Evolutionary conservation across 2,329 filamentous ascomycete species (phyloP).

Genomic region (Onygenales sp.): DNA sequence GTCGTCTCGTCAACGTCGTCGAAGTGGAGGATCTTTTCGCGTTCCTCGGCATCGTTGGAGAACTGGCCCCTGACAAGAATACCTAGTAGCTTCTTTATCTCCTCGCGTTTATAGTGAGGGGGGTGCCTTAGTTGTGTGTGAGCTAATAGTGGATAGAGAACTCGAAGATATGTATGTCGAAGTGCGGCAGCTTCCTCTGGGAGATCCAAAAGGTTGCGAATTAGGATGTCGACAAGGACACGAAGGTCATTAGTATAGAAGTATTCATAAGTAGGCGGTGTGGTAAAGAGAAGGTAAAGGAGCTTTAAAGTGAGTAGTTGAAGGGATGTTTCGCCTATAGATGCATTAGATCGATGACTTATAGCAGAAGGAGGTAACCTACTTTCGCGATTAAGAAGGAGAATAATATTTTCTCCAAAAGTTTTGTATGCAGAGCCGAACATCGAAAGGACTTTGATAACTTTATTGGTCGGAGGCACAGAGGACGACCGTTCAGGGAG

Average conservation of each 20-base stretch:
- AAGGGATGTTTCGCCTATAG: conserved; percentile 68
- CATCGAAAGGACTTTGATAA: conserved; percentile 80
- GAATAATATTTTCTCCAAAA: conserved; percentile 94
- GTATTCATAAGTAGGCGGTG: conserved; percentile 84
- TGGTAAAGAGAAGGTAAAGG: conserved; percentile 90
- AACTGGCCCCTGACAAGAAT: conserved; percentile 66
- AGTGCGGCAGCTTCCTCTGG: conserved; percentile 67
- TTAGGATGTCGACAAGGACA: conserved; percentile 88
- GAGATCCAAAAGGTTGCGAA: conserved; percentile 91
- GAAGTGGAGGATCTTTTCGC: conserved; percentile 39
- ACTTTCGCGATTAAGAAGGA: conserved; percentile 86
- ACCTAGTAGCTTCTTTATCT: conserved; percentile 66
- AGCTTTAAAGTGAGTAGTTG: conserved; percentile 96
- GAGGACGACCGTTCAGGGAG: conserved; percentile 26
- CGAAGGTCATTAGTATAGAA: conserved; percentile 97
- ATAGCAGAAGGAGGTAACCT: conserved; percentile 7
- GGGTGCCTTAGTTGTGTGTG: conserved; percentile 83
- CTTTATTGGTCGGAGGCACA: conserved; percentile 70
- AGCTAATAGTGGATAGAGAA: conserved; percentile 79
- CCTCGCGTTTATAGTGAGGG: conserved; percentile 83
- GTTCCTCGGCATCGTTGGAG: conserved; percentile 40
- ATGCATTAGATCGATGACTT: conserved; percentile 7
- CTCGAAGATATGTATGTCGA: conserved; percentile 87
- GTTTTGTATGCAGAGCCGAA: conserved; percentile 78
- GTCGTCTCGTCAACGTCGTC: conserved; percentile 43